Evolutionary conservation across 129 eudicot species (phyloP).

Genomic region (Erigeron canadensis): DNA sequence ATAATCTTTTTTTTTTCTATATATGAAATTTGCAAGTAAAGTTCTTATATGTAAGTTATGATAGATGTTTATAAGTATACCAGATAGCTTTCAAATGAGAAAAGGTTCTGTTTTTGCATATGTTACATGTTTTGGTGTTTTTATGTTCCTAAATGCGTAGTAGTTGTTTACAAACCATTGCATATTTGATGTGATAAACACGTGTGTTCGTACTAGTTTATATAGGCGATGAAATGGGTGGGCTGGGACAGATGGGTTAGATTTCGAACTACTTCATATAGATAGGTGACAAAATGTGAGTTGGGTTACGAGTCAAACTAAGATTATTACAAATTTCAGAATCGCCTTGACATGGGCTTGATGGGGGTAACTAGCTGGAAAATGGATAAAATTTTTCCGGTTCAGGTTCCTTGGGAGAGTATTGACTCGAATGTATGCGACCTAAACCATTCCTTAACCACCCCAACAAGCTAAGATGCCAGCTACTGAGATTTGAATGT

Average conservation of each 20-base stretch:
- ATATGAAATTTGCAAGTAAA: neutral
- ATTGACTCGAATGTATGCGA: too few species aligned
- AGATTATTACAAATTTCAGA: neutral
- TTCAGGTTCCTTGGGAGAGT: too few species aligned
- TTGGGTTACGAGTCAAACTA: neutral
- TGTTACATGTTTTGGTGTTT: neutral
- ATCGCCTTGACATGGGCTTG: too few species aligned
- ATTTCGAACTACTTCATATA: too few species aligned
- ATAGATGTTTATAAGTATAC: conserved; percentile 7
- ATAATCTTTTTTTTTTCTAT: neutral
- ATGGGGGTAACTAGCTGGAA: too few species aligned
- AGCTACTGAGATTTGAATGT: too few species aligned
- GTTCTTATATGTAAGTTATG: neutral
- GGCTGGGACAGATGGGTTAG: too few species aligned
- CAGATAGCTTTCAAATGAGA: conserved; percentile 7
- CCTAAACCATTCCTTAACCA: too few species aligned
- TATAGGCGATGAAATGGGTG: neutral
- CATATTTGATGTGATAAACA: neutral
- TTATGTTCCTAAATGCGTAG: neutral
- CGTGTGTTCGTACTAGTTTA: neutral
- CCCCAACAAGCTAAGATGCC: too few species aligned
- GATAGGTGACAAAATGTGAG: neutral
- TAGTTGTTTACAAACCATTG: neutral
- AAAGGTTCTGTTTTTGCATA: conserved; percentile 18
- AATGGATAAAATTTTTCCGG: too few species aligned